phyloP scores from a whole-genome alignment of 2,329 filamentous ascomycete species.

The Colletotrichum sp. region DNA sequence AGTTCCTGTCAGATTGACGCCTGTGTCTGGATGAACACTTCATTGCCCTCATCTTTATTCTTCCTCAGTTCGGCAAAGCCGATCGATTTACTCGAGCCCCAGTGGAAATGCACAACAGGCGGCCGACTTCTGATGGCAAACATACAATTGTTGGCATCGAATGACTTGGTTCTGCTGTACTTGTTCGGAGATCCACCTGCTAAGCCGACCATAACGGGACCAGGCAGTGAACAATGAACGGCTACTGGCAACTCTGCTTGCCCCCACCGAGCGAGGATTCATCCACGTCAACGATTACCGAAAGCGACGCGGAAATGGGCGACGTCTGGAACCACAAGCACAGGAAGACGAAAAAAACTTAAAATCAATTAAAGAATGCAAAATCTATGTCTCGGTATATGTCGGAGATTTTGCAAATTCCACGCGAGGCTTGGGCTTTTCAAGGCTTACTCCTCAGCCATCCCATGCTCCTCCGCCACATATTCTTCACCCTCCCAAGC shows the following conservation, averaged over 20 bases:
- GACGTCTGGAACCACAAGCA: background rate
- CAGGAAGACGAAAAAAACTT: too few species aligned
- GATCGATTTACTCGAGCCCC: background rate
- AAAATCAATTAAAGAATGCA: background rate
- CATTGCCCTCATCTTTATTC: background rate
- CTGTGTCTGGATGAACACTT: background rate
- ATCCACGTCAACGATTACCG: background rate
- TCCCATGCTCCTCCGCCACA: background rate
- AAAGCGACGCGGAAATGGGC: background rate
- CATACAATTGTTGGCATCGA: too few species aligned
- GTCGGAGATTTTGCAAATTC: too few species aligned
- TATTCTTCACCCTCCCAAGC: background rate
- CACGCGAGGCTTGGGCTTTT: too few species aligned
- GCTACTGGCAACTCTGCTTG: background rate
- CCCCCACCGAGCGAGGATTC: background rate
- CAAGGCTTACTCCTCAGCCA: background rate
- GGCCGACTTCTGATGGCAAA: background rate
- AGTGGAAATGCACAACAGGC: background rate
- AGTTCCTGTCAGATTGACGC: background rate
- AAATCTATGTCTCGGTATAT: background rate
- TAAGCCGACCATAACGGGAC: too few species aligned
- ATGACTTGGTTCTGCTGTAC: too few species aligned
- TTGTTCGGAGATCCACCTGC: too few species aligned
- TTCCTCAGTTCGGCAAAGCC: background rate
- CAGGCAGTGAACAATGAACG: background rate